These are phyloP conservation scores for Dichotomocladium elegans DNA, from an alignment of 371 early-diverging fungal genomes.

Conservation along the genomic window DNA sequence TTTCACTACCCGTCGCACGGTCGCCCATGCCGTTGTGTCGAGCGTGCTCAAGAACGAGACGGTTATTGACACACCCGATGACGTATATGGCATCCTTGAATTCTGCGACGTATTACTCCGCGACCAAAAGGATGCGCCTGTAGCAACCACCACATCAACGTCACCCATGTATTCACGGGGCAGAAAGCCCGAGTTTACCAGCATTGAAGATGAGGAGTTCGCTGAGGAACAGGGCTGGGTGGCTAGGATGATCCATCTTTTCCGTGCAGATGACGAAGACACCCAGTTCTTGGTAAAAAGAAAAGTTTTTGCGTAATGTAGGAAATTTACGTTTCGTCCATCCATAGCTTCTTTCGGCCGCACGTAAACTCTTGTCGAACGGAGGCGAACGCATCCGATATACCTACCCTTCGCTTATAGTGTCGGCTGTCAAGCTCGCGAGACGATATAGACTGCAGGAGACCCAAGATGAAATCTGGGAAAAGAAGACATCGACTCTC, in stretches of 20 bases:
- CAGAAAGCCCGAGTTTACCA: conserved; percentile 19
- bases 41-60: conserved; percentile 65
- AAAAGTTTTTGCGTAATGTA: background rate
- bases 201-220: conserved; percentile 66
- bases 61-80: conserved; percentile 65
- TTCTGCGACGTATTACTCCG: conserved; percentile 76
- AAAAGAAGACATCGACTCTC: conserved; percentile 58
- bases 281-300: conserved; percentile 65
- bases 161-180: conserved; percentile 19
- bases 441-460: conserved; percentile 47
- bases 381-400: conserved; percentile 83
- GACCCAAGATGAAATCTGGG: conserved; percentile 57
- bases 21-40: conserved; percentile 74
- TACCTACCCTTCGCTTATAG: conserved; percentile 83
- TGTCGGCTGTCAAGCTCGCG: conserved; percentile 71
- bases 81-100: conserved; percentile 80
- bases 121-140: conserved; percentile 69
- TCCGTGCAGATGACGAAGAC: conserved; percentile 67
- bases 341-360: conserved; percentile 67
- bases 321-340: background rate
- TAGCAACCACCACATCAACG: conserved; percentile 13
- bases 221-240: conserved; percentile 82
- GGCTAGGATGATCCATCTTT: conserved; percentile 80
- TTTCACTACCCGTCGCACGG: conserved; percentile 72
- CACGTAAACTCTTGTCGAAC: conserved; percentile 75